These are phyloP conservation scores for Pythium monospermum DNA, from an alignment of 352 stramenopile species.

Conservation along the genomic window DNA sequence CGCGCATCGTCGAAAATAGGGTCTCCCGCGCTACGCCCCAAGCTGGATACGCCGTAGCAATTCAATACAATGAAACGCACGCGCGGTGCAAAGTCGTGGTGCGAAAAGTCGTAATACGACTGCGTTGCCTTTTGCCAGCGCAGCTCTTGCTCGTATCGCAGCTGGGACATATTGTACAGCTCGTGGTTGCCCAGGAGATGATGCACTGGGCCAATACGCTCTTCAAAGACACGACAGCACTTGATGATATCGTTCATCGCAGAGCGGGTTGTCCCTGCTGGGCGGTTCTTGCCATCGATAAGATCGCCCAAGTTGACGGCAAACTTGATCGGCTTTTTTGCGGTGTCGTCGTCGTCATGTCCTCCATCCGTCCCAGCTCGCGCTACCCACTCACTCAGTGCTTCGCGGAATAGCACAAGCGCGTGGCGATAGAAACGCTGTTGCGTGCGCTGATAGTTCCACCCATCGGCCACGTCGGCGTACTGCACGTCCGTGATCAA, in stretches of 20 bases:
- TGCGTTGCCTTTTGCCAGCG: conserved; percentile 23
- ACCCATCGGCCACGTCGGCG: conserved; percentile 72
- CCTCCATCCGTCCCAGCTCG: conserved; percentile 2
- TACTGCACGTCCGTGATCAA: conserved; percentile 80
- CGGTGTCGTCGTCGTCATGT: background rate
- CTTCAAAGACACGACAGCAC: conserved; percentile 40
- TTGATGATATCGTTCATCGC: conserved; percentile 38
- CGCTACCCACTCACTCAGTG: conserved; percentile 46
- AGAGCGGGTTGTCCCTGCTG: conserved; percentile 31
- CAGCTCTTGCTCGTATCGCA: conserved; percentile 40
- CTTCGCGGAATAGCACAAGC: conserved; percentile 38
- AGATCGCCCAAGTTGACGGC: conserved; percentile 78
- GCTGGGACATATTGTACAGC: conserved; percentile 70
- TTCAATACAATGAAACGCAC: conserved; percentile 72
- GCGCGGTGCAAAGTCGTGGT: conserved; percentile 23
- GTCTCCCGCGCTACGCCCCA: conserved; percentile 39
- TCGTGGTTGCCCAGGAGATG: conserved; percentile 84
- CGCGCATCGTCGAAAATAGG: conserved; percentile 39
- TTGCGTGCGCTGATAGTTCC: conserved; percentile 67
- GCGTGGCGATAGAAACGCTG: conserved; percentile 70
- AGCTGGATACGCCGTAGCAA: conserved; percentile 57
- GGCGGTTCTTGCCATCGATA: conserved; percentile 75
- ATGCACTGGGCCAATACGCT: conserved; percentile 47
- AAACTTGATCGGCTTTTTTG: conserved; percentile 33
- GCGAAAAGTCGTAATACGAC: conserved; percentile 66